phyloP scores from a whole-genome alignment of 1,284 basidiomycete genomes.

The Trametes versicolor region DNA sequence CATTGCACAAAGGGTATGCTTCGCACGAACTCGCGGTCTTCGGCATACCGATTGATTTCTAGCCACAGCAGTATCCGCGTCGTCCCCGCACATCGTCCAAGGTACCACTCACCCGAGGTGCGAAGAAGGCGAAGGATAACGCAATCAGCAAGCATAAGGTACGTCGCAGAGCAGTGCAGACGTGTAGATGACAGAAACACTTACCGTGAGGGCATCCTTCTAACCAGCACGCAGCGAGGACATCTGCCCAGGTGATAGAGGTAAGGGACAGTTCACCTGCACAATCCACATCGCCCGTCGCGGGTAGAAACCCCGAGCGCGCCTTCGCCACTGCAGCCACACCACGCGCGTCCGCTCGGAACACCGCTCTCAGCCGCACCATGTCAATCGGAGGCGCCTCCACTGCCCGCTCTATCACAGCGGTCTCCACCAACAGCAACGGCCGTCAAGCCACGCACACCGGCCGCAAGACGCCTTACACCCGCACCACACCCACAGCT shows the following conservation, averaged over 20 bases:
- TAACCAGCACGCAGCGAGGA: too few species aligned
- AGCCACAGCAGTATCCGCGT: too few species aligned
- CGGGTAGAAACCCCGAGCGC: background rate
- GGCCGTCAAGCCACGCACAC: background rate
- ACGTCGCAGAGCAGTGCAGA: too few species aligned
- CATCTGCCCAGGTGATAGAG: background rate
- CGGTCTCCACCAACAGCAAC: background rate
- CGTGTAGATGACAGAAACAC: too few species aligned
- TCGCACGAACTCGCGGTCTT: too few species aligned
- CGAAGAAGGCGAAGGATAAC: too few species aligned
- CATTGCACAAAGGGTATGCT: background rate
- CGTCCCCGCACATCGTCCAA: too few species aligned
- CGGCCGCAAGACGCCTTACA: background rate
- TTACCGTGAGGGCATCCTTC: too few species aligned
- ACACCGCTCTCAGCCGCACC: background rate
- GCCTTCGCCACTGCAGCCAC: background rate
- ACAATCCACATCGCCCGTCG: background rate
- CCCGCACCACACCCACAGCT: background rate
- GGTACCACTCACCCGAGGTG: too few species aligned
- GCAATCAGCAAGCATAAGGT: too few species aligned
- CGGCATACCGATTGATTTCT: too few species aligned
- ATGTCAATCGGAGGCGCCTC: background rate
- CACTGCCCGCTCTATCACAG: background rate
- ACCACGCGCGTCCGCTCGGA: background rate
- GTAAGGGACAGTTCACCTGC: background rate